Conservation (phyloP, 352 stramenopile genomes). For the Globisporangium ultimum region DNA sequence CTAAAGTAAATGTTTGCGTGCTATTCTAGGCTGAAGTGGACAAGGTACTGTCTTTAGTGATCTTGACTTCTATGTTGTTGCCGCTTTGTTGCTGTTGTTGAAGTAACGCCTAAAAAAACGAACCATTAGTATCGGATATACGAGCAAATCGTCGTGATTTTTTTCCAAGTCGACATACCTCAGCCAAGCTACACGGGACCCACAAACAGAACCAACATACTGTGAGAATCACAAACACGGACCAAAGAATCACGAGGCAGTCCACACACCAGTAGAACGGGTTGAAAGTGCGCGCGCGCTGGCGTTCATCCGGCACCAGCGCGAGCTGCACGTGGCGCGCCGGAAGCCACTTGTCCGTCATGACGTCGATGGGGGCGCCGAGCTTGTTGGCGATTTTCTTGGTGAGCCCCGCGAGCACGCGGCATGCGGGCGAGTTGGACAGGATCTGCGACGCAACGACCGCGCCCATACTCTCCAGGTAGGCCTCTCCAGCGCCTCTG, state of each 20-base stretch:
- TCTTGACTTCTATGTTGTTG: background rate
- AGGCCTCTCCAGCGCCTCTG: constrained; percentile 13
- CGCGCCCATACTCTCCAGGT: constrained; percentile 52
- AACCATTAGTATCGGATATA: background rate
- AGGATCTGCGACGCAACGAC: constrained; percentile 43
- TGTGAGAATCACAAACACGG: background rate
- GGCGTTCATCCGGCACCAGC: constrained; percentile 6
- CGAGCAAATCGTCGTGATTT: background rate
- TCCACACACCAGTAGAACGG: constrained; percentile 62
- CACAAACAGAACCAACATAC: too few species aligned
- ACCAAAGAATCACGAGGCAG: background rate
- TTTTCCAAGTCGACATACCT: constrained; percentile 3
- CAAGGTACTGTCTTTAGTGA: background rate
- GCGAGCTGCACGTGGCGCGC: constrained; percentile 25
- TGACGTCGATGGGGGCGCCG: constrained; percentile 71
- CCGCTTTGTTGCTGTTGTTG: background rate
- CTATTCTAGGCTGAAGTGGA: background rate
- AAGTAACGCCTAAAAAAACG: background rate
- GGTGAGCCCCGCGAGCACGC: constrained; percentile 70
- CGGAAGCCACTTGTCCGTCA: constrained; percentile 83
- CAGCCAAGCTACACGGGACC: constrained; percentile 2
- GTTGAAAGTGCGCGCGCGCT: constrained; percentile 55
- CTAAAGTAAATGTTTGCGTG: too few species aligned
- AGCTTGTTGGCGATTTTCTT: constrained; percentile 86
- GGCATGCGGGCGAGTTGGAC: constrained; percentile 68